These are phyloP conservation scores for Nothophytophthora sp. DNA, from an alignment of 352 stramenopile genomes.

Conservation along the genomic window DNA sequence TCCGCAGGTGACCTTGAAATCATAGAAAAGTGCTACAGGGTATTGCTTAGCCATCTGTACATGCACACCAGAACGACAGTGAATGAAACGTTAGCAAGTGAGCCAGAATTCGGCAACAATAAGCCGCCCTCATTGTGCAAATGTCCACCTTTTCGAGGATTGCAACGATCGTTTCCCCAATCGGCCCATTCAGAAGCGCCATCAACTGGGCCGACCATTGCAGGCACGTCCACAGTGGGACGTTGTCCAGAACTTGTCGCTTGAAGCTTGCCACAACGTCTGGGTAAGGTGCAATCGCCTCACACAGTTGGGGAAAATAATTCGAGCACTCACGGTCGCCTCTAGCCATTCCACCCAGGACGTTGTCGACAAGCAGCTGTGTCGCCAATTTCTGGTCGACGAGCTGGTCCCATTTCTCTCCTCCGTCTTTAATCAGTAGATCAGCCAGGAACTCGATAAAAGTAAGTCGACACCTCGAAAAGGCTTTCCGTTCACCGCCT, in stretches of 20 bases:
- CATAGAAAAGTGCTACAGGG: conserved; percentile 75
- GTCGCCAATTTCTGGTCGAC: conserved; percentile 41
- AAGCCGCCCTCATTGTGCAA: not conserved
- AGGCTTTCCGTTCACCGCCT: conserved; percentile 13
- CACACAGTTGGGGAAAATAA: conserved; percentile 77
- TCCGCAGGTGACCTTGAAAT: conserved; percentile 73
- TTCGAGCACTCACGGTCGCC: conserved; percentile 67
- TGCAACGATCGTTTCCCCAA: conserved; percentile 51
- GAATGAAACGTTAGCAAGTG: conserved; percentile 2
- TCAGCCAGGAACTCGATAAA: conserved; percentile 81
- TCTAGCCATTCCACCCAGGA: conserved; percentile 61
- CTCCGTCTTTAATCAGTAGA: conserved; percentile 46
- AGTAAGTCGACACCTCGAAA: conserved; percentile 43
- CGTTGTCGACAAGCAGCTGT: conserved; percentile 56
- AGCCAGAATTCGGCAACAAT: too few species aligned
- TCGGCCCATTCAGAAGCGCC: conserved; percentile 60
- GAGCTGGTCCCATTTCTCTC: conserved; percentile 36
- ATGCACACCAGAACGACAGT: conserved; percentile 4
- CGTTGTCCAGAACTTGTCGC: conserved; percentile 35
- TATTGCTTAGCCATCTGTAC: conserved; percentile 78
- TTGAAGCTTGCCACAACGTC: conserved; percentile 51
- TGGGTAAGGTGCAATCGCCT: conserved; percentile 54
- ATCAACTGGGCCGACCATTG: conserved; percentile 80
- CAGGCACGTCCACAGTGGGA: conserved; percentile 82
- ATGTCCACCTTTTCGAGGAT: conserved; percentile 75